Evolutionary conservation across 2,329 filamentous ascomycete genomes (phyloP).

Genomic region (Neocatenulostroma microsporum): DNA sequence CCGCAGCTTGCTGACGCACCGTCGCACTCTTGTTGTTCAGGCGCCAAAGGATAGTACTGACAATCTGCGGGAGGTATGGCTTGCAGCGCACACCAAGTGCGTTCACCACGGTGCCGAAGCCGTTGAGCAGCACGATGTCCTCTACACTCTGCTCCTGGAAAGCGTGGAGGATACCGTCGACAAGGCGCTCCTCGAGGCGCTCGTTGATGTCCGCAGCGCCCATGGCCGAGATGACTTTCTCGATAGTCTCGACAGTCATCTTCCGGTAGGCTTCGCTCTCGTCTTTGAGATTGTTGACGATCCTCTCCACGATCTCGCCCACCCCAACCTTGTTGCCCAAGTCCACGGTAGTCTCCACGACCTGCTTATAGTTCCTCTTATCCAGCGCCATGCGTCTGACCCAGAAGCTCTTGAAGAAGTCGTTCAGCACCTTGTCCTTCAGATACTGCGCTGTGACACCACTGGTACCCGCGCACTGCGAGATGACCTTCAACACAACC

Average conservation of each 20-base stretch:
- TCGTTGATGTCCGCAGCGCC: conserved; percentile 92
- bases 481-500: conserved; percentile 94
- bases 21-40: conserved; percentile 97
- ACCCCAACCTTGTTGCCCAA: conserved; percentile 97
- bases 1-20: conserved; percentile 91
- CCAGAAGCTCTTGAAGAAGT: conserved; percentile 99
- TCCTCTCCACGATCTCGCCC: conserved; percentile 84
- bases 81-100: conserved; percentile 89
- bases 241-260: conserved; percentile 97
- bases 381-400: conserved; percentile 93
- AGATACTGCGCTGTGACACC: conserved; percentile 92
- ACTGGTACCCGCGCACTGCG: conserved; percentile 87
- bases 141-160: conserved; percentile 99
- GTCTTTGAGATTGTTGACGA: conserved; percentile 94
- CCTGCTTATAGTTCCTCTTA: conserved; percentile 94
- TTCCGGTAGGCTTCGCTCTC: conserved; percentile 97
- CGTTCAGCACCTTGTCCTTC: conserved; percentile 87
- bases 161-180: conserved; percentile 89
- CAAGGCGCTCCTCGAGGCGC: conserved; percentile 82
- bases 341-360: conserved; percentile 96
- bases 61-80: conserved; percentile 92
- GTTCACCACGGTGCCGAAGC: conserved; percentile 96
- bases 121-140: conserved; percentile 92
- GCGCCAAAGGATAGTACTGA: conserved; percentile 91
- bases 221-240: conserved; percentile 89